phyloP scores from a whole-genome alignment of 1,284 basidiomycete genomes.

The Porogramme epimiltina region DNA sequence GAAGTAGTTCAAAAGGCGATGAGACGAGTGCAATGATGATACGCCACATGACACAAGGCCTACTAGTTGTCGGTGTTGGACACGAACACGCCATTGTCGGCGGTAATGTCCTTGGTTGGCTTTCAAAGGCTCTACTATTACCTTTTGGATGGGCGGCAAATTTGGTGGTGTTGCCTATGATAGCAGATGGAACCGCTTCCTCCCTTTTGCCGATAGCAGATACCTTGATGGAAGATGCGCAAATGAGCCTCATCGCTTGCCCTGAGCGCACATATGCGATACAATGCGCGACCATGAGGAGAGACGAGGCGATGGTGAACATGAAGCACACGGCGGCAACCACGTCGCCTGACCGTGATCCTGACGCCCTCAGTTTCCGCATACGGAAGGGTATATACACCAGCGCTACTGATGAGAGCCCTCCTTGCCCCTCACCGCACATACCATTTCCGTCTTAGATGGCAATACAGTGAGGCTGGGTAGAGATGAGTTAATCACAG shows the following conservation, averaged over 20 bases:
- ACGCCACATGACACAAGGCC: slow-evolving; percentile 10
- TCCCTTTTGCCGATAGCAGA: slow-evolving; percentile 28
- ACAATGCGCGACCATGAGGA: too few species aligned
- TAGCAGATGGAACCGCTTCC: slow-evolving; percentile 29
- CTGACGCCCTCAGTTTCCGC: slow-evolving; percentile 10
- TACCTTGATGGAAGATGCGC: slow-evolving; percentile 46
- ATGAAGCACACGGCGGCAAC: slow-evolving; percentile 1
- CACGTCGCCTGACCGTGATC: slow-evolving; percentile 18
- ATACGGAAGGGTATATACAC: slow-evolving; percentile 7
- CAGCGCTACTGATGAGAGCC: slow-evolving; percentile 1
- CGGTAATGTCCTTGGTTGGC: slow-evolving; percentile 48
- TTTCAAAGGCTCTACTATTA: slow-evolving; percentile 40
- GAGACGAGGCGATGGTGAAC: too few species aligned
- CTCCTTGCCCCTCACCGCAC: slow-evolving; percentile 1
- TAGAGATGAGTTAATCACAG: too few species aligned
- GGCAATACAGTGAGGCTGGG: background rate
- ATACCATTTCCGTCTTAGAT: background rate
- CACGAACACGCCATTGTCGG: slow-evolving; percentile 62
- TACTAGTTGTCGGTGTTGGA: slow-evolving; percentile 70
- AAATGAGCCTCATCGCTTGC: too few species aligned
- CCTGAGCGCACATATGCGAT: too few species aligned
- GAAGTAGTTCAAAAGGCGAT: background rate
- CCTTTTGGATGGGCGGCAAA: slow-evolving; percentile 46
- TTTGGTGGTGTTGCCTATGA: slow-evolving; percentile 40
- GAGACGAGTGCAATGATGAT: too few species aligned